A percentile compares a stretch with the other conserved stretches of the same genome.
These are phyloP conservation scores for Phytophthora agathidicida DNA, from an alignment of 352 stramenopile species.

Conservation along the genomic window DNA sequence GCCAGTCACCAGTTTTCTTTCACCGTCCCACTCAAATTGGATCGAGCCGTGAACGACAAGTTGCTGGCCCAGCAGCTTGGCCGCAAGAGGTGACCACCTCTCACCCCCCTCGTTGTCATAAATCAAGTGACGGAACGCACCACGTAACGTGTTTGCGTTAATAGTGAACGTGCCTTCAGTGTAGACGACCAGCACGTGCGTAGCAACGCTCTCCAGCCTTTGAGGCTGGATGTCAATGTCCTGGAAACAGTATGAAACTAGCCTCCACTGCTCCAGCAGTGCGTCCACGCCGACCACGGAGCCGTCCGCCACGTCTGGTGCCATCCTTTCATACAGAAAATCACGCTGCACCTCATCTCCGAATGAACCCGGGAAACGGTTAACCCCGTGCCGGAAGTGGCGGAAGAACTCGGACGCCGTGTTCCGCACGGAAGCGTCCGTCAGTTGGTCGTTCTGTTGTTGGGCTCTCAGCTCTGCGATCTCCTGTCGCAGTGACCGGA, in stretches of 20 bases:
- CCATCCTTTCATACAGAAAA: too few relatives aligned
- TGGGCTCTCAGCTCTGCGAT: too few relatives aligned
- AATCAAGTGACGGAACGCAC: not conserved
- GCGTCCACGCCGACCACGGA: too few relatives aligned
- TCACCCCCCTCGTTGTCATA: not conserved
- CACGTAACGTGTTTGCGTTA: not conserved
- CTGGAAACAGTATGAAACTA: not conserved
- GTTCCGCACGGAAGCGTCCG: too few relatives aligned
- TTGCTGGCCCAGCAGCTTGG: not conserved
- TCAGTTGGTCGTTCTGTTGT: too few relatives aligned
- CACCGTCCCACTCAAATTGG: not conserved
- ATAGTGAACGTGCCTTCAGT: not conserved
- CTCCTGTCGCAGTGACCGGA: too few relatives aligned
- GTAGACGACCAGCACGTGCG: not conserved
- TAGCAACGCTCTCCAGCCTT: not conserved
- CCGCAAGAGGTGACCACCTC: not conserved
- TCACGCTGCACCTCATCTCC: too few relatives aligned
- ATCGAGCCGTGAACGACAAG: constrained; percentile 4
- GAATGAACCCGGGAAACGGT: too few relatives aligned
- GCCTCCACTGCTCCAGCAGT: too few relatives aligned
- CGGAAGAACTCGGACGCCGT: too few relatives aligned
- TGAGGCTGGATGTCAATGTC: not conserved
- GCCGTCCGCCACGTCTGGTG: too few relatives aligned
- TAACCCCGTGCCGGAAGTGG: too few relatives aligned
- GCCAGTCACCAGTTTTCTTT: not conserved